phyloP scores from a whole-genome alignment of 371 early-diverging fungal species.

The Mucor ambiguus region DNA sequence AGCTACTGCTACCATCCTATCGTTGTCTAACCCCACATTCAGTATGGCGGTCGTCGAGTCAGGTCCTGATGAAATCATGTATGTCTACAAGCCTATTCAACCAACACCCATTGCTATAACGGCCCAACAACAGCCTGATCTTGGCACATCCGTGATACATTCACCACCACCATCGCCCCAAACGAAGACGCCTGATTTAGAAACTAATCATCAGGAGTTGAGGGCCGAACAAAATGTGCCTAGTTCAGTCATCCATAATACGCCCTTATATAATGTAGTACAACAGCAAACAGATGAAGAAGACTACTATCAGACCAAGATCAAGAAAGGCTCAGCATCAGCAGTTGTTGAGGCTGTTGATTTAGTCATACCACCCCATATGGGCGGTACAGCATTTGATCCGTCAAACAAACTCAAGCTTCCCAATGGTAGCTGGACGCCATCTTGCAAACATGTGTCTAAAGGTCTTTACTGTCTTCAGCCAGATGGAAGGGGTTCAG shows the following conservation, averaged over 20 bases:
- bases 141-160: background rate
- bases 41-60: background rate
- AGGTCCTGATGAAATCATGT: background rate
- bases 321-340: background rate
- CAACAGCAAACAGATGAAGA: background rate
- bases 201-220: background rate
- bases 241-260: background rate
- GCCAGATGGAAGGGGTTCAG: constrained; percentile 2
- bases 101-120: background rate
- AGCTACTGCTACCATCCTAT: background rate
- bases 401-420: background rate
- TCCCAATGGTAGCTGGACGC: constrained; percentile 16
- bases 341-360: background rate
- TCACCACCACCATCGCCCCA: background rate
- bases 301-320: background rate
- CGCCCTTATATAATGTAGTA: background rate
- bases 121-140: background rate
- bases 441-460: constrained; percentile 14
- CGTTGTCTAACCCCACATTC: background rate
- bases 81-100: background rate
- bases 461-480: constrained; percentile 8
- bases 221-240: background rate
- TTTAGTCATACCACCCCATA: background rate
- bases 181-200: background rate
- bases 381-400: background rate